Base-by-base conservation (phyloP, 371 early-diverging fungal species). In the Lichtheimia ornata region DNA sequence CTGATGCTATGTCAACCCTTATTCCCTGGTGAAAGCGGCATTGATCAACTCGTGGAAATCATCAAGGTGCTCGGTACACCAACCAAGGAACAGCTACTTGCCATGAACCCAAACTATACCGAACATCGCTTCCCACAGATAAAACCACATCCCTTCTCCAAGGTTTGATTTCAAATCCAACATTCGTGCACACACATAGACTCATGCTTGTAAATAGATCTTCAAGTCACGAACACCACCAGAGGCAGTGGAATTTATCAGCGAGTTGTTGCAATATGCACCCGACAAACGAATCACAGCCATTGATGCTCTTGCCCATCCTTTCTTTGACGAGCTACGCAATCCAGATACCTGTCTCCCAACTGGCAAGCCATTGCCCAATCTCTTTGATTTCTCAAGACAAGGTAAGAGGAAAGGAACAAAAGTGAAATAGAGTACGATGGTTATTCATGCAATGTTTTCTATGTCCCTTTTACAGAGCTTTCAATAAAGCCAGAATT, bases 41-140 rank as follows among this genome's bases (percentile, higher is more conserved):
- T 99, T 59, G 99, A 99, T 73, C 99, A 99, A 79, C 79, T 99
- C 43, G 98, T 99, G 13, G 99, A 99, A 77, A 99, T 99, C 69
- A 99, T 99, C 84, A 97, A 97, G 78, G 94, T 98, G 1, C 86
- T 99, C 22, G 99, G 99, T 28, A 99, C 99, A 13, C 99, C 99
- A 13, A 90, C 95, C 24, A 89, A 93, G 63, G 96, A 97, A 59
- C 97, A 97, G 73, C 92, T 97, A 65, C 84, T 90, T 61, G 86
- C 92, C 47, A 97, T 97, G 96, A 97, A 98, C 74, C 94, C 93
- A 44, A 91, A 93, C 81, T 97, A 97, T 72, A 94, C 94, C 64
- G 98, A 97, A 70, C 97, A 97, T 83, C 94, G 95, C 62, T 98
- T 98, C 79, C 98, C 99, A 62, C 95, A 94, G 74, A 97, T 98